Evolutionary conservation across 257 asterid species (phyloP).

Genomic region (Primulina huaijiensis): DNA sequence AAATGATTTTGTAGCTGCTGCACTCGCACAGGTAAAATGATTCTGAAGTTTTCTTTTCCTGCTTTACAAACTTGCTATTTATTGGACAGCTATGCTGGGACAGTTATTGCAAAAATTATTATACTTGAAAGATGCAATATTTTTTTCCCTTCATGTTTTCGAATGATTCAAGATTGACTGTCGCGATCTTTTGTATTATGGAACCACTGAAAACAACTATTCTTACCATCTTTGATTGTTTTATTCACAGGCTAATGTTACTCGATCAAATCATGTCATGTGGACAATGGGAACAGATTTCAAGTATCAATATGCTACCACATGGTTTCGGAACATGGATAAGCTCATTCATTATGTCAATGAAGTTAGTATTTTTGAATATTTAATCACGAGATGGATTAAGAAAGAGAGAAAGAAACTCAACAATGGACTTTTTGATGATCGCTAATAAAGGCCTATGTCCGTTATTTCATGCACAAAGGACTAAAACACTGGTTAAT

Average conservation of each 20-base stretch:
- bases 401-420: too few species aligned
- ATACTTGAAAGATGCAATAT: neutral
- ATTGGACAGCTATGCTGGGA: neutral
- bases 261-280: constrained; percentile 94
- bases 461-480: too few species aligned
- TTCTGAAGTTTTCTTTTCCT: constrained; percentile 9
- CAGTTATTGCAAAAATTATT: neutral
- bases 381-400: too few species aligned
- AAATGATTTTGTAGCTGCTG: constrained; percentile 88
- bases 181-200: neutral
- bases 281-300: constrained; percentile 99
- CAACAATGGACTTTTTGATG: too few species aligned
- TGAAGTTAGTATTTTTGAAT: constrained; percentile 45
- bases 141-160: neutral
- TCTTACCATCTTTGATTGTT: constrained; percentile 9
- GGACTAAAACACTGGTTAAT: too few species aligned
- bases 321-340: constrained; percentile 94
- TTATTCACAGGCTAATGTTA: constrained; percentile 73
- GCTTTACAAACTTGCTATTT: constrained; percentile 2
- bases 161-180: constrained; percentile 9
- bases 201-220: constrained; percentile 14
- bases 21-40: constrained; percentile 58
- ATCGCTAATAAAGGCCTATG: too few species aligned
- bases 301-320: constrained; percentile 82
- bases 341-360: constrained; percentile 97